A percentile compares a stretch with the other conserved stretches of the same genome.
Evolutionary conservation across 2,329 filamentous ascomycete species (phyloP).

Genomic region (Fusarium camptoceras): DNA sequence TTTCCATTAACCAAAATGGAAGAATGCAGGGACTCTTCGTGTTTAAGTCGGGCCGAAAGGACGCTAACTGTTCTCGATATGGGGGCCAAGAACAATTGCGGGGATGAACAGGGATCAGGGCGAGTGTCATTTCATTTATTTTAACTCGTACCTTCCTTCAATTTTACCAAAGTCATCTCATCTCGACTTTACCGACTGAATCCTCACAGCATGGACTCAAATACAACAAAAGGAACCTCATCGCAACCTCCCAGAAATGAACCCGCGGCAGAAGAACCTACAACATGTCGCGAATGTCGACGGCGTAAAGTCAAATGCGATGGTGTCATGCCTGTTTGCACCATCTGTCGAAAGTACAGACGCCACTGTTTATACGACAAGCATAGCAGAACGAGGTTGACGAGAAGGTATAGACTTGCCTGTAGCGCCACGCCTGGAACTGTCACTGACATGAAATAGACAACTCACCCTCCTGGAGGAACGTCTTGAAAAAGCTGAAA

Average conservation of each 20-base stretch:
- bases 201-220: conserved; percentile 11
- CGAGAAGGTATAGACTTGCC: conserved; percentile 20
- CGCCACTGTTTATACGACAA: conserved; percentile 35
- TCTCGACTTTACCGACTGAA: background rate
- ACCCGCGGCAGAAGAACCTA: conserved; percentile 22
- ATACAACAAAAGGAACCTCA: background rate
- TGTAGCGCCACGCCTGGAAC: background rate
- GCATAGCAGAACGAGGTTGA: conserved; percentile 30
- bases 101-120: conserved; percentile 15
- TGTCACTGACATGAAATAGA: conserved; percentile 20
- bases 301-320: conserved; percentile 35
- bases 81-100: conserved; percentile 20
- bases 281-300: conserved; percentile 35
- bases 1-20: background rate
- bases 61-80: background rate
- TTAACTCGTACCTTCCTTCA: conserved; percentile 11
- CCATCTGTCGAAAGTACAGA: conserved; percentile 31
- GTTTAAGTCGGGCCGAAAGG: conserved; percentile 24
- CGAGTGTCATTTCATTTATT: conserved; percentile 4
- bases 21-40: background rate
- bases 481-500: conserved; percentile 37
- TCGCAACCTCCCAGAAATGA: conserved; percentile 15
- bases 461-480: conserved; percentile 39
- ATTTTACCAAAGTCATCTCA: conserved; percentile 16
- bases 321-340: conserved; percentile 33